These are phyloP conservation scores for Nematocida displodere DNA, from an alignment of 371 early-diverging fungal species.

Conservation along the genomic window DNA sequence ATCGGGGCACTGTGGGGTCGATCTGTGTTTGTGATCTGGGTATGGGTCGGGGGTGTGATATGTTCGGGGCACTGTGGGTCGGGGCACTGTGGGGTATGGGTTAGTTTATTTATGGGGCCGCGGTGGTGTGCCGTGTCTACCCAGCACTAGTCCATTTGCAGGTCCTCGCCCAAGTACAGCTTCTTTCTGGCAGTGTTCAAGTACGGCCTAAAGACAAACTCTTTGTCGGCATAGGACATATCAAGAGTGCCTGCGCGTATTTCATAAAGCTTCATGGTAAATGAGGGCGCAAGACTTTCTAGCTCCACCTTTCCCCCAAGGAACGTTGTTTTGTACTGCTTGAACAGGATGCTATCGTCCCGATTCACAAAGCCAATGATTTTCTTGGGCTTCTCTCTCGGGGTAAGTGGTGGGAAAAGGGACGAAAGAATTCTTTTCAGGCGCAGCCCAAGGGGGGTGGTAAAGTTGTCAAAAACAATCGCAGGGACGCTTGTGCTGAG, in stretches of 20 bases:
- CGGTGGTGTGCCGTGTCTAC: no score
- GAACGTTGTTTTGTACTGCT: constrained; percentile 84
- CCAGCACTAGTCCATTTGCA: no score
- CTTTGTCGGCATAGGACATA: constrained; percentile 82
- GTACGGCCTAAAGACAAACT: constrained; percentile 89
- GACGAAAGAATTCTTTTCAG: constrained; percentile 49
- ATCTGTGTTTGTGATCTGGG: no score
- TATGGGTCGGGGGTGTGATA: no score
- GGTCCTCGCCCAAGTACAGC: constrained; percentile 13
- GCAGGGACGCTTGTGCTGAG: constrained; percentile 36
- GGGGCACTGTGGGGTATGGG: no score
- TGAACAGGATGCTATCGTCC: constrained; percentile 86
- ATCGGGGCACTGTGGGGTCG: no score
- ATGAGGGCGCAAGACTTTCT: constrained; percentile 90
- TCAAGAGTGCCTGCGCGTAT: constrained; percentile 72
- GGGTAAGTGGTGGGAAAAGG: constrained; percentile 69
- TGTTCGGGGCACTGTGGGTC: no score
- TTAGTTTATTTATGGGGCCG: no score
- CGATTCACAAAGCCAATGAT: constrained; percentile 89
- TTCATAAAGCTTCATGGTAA: constrained; percentile 78
- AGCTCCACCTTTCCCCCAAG: constrained; percentile 77
- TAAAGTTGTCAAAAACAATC: constrained; percentile 45
- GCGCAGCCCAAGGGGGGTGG: constrained; percentile 36
- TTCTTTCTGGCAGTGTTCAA: constrained; percentile 81
- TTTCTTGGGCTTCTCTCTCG: constrained; percentile 83